Conservation (phyloP, 495 filamentous ascomycete species). For the Eremomyces bilateralis region DNA sequence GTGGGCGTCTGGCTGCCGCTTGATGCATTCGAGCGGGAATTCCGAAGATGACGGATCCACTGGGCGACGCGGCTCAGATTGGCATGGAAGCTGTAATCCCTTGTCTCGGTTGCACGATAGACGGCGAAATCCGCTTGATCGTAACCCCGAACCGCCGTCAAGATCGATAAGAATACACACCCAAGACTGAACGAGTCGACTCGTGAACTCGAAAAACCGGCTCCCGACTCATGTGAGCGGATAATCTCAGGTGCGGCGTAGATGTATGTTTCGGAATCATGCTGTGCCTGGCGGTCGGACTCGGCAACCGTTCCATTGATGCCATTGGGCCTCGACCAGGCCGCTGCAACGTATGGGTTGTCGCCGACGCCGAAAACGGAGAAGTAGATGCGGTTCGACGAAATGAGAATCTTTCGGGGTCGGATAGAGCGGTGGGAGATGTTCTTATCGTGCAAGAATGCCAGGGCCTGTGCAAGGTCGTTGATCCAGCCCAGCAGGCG, state of each 20-base stretch:
- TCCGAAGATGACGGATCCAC: slow-evolving; percentile 9
- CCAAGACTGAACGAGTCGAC: slow-evolving; percentile 12
- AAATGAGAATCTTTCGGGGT: slow-evolving; percentile 14
- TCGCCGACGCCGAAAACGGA: slow-evolving; percentile 10
- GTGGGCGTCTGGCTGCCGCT: not conserved
- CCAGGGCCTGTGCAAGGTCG: slow-evolving; percentile 13
- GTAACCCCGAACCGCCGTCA: slow-evolving; percentile 10
- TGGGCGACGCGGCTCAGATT: slow-evolving; percentile 11
- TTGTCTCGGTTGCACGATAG: slow-evolving; percentile 7
- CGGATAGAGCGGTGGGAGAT: slow-evolving; percentile 10
- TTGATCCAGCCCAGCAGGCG: slow-evolving; percentile 13
- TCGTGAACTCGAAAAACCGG: slow-evolving; percentile 1
- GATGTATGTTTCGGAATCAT: slow-evolving; percentile 10
- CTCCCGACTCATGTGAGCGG: slow-evolving; percentile 4
- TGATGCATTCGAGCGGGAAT: not conserved
- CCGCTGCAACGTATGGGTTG: slow-evolving; percentile 3
- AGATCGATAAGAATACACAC: slow-evolving; percentile 12
- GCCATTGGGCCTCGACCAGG: slow-evolving; percentile 4
- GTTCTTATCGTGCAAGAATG: slow-evolving; percentile 10
- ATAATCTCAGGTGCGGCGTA: slow-evolving; percentile 14
- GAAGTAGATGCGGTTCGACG: slow-evolving; percentile 7
- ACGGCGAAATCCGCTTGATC: slow-evolving; percentile 5
- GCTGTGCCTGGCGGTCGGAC: slow-evolving; percentile 4
- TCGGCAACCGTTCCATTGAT: too few species aligned
- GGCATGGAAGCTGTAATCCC: slow-evolving; percentile 14